Percentiles rank a stretch among this genome's conserved stretches.
Evolutionary conservation across 768 basidiomycete species (phyloP).

Genomic region (Auricularia sp.): DNA sequence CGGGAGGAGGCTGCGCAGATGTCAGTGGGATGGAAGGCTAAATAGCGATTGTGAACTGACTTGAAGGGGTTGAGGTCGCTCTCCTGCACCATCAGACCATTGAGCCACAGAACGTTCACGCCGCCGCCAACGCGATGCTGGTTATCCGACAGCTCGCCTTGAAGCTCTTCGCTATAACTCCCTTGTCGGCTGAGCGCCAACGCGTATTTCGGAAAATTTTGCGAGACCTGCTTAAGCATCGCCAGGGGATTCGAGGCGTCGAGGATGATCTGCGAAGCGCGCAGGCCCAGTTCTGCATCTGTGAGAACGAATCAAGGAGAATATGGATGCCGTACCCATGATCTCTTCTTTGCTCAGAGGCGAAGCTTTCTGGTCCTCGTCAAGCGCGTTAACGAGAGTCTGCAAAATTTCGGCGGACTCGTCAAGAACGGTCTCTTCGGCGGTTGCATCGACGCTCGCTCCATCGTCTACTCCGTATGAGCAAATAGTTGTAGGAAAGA

Average conservation of each 20-base stretch:
- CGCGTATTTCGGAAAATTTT: constrained; percentile 86
- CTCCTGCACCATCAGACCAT: constrained; percentile 53
- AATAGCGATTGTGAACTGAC: constrained; percentile 23
- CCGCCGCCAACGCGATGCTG: constrained; percentile 34
- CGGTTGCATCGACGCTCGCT: not conserved
- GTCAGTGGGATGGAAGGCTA: not conserved
- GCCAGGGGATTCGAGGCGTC: constrained; percentile 44
- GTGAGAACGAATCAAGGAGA: not conserved
- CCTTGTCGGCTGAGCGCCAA: constrained; percentile 58
- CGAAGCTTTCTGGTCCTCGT: constrained; percentile 19
- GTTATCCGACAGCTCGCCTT: constrained; percentile 49
- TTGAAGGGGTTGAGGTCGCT: constrained; percentile 64
- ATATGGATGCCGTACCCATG: constrained; percentile 27
- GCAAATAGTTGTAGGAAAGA: not conserved
- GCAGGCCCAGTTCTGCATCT: constrained; percentile 49
- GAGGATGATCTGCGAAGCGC: constrained; percentile 67
- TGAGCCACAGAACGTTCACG: constrained; percentile 63
- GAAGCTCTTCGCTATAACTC: constrained; percentile 35
- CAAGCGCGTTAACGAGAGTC: constrained; percentile 29
- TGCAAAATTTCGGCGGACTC: constrained; percentile 27
- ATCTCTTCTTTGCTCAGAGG: constrained; percentile 48
- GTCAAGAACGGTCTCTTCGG: constrained; percentile 3
- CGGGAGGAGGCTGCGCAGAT: constrained; percentile 44
- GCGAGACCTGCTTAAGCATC: constrained; percentile 58
- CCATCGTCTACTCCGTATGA: not conserved